Evolutionary conservation across 306 rosid genomes (phyloP), one percentile per base, ranked within the genome.

Genomic region (Crotalaria pallida): DNA sequence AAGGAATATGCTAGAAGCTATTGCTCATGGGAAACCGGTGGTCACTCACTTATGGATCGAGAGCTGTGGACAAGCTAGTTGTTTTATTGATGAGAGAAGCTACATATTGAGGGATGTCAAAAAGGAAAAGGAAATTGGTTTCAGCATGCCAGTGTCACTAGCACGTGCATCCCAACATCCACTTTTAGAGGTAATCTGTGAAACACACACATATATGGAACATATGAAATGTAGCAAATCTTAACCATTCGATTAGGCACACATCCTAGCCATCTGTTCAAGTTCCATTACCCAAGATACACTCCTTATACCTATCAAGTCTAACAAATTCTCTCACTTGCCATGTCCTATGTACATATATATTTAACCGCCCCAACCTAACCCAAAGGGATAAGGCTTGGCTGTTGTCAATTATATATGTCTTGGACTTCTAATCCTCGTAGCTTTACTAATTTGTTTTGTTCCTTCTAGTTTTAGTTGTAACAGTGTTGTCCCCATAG

Each of bases 21-120:
- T 95, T 66, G 96, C 99, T 71, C 79, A 60, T 45, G 92, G 96
- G 31, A 91, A 95, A 83, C 92, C 87, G 47, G 99, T 95, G 71
- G 97, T 95, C 50, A 89, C 96, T n/a, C 97, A 83, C 83, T 81
- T 75, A 66, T 95, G 99, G 99, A 77, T 95, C 26, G 92, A 91
- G 59, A 89, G 92, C 80, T 95, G 97, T 76, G 99, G 97, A 56
- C 92, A 91, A 85, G 96, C 97, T 47, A 83, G 79, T 73, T 89
- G 96, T 82, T 86, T 91, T 78, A 80, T 95, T 9, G 99, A 95
- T 26, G 97, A 95, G 87, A 91, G 82, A 77, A 83, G 73, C 41
- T 82, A 88, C 78, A 81, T 95, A 58, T 64, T 95, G 29, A 84
- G 96, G 82, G 99, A 91, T 49, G 73, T 83, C 34, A 89, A 89